Conservation (phyloP, 2,329 filamentous ascomycete species). For the Aspergillus sp. region DNA sequence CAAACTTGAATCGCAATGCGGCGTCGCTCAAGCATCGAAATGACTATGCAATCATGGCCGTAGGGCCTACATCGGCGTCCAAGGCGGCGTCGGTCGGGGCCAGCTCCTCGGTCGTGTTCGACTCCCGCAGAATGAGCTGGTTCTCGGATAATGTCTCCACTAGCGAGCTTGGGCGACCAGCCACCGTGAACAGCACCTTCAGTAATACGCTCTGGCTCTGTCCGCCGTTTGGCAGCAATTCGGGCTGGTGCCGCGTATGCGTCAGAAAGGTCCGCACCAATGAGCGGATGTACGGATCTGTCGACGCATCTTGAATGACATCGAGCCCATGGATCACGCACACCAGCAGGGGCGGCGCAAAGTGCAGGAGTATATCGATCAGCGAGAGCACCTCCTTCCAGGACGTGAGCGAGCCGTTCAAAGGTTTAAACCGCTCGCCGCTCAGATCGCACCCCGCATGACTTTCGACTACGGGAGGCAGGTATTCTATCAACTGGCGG, state of each 20-base stretch:
- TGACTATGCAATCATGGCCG: conserved; percentile 39
- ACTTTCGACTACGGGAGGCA: conserved; percentile 40
- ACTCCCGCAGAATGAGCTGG: conserved; percentile 32
- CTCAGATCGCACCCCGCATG: conserved; percentile 38
- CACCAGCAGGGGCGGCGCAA: conserved; percentile 39
- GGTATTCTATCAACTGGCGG: conserved; percentile 40
- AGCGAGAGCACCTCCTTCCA: conserved; percentile 41
- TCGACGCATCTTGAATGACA: conserved; percentile 34
- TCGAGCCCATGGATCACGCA: conserved; percentile 42
- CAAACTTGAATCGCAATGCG: neutral
- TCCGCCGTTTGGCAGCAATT: conserved; percentile 18
- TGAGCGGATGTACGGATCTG: conserved; percentile 36
- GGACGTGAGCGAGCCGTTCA: conserved; percentile 37
- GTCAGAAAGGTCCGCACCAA: conserved; percentile 36
- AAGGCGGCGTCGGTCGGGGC: conserved; percentile 26
- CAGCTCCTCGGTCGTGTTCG: conserved; percentile 24
- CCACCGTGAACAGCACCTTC: conserved; percentile 41
- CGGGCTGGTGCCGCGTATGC: conserved; percentile 32
- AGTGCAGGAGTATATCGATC: conserved; percentile 39
- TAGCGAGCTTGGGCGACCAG: conserved; percentile 33
- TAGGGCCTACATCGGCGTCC: conserved; percentile 30
- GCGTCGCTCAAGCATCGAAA: conserved; percentile 1
- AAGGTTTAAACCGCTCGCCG: conserved; percentile 35
- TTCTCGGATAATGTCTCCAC: conserved; percentile 38
- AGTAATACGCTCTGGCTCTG: conserved; percentile 32